These are phyloP conservation scores for Chrysopogon serrulatus DNA, from an alignment of 176 grass and related monocot species.

Conservation along the genomic window DNA sequence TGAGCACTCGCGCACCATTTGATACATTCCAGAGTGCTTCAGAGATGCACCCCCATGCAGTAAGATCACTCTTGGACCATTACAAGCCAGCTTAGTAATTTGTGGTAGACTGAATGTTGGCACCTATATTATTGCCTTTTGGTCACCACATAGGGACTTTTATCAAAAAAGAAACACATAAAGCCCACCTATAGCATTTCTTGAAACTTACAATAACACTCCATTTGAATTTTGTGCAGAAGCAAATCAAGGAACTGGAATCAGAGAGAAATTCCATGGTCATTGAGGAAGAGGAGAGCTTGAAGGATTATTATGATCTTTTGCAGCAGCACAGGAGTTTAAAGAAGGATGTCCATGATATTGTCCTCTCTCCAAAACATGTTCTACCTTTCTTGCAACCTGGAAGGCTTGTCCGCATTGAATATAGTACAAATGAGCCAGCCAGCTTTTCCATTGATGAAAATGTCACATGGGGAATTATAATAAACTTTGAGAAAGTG, in stretches of 20 bases:
- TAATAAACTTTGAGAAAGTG: slow-evolving; percentile 84
- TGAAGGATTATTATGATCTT: slow-evolving; percentile 87
- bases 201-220: neutral
- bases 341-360: slow-evolving; percentile 73
- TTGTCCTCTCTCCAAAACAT: slow-evolving; percentile 80
- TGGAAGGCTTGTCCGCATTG: slow-evolving; percentile 69
- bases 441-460: slow-evolving; percentile 45
- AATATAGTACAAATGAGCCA: slow-evolving; percentile 44
- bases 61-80: neutral
- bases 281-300: slow-evolving; percentile 91
- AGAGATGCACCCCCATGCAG: neutral
- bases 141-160: neutral
- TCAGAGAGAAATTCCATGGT: slow-evolving; percentile 78
- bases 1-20: neutral
- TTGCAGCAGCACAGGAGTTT: slow-evolving; percentile 76
- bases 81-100: neutral
- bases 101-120: neutral
- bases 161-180: neutral
- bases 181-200: neutral
- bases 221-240: slow-evolving; percentile 56
- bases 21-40: neutral
- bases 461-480: slow-evolving; percentile 64
- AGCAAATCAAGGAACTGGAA: slow-evolving; percentile 85
- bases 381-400: slow-evolving; percentile 91
- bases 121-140: neutral